Percentiles rank a stretch among this genome's conserved stretches.
These are phyloP conservation scores for Flaveria brownii DNA, from an alignment of 129 eudicot genomes.

Conservation along the genomic window DNA sequence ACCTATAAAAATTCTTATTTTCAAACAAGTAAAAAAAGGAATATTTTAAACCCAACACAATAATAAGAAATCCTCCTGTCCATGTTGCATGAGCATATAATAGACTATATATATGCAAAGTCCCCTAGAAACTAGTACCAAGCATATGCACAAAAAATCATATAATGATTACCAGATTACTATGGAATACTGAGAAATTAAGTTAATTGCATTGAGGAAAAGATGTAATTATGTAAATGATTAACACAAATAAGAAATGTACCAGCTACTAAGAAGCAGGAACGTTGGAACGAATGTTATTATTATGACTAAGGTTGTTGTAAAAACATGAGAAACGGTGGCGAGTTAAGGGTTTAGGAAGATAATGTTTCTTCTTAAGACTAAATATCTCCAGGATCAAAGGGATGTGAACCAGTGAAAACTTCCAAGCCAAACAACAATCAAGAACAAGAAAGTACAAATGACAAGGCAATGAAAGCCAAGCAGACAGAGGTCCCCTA, in stretches of 20 bases:
- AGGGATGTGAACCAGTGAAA: conserved; percentile 80
- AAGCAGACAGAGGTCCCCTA: not conserved
- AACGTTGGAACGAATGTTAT: conserved; percentile 3
- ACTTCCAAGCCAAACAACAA: conserved; percentile 88
- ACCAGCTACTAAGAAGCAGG: conserved; percentile 23
- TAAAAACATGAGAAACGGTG: conserved; percentile 54
- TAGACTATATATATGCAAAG: no score
- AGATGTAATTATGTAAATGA: not conserved
- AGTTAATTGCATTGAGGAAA: not conserved
- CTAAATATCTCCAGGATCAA: conserved; percentile 88
- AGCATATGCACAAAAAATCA: no score
- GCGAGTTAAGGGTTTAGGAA: conserved; percentile 58
- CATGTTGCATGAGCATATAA: no score
- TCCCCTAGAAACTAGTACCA: no score
- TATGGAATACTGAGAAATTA: no score
- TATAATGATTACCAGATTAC: no score
- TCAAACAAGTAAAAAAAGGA: no score
- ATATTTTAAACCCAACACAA: no score
- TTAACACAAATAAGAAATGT: not conserved
- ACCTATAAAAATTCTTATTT: no score
- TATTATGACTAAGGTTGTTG: conserved; percentile 32
- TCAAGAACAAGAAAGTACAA: conserved; percentile 48
- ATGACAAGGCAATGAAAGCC: conserved; percentile 39
- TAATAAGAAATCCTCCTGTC: no score
- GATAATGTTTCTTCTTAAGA: conserved; percentile 55